These are phyloP conservation scores for Rhodotorula taiwanensis DNA, from an alignment of 768 basidiomycete species.

Conservation along the genomic window DNA sequence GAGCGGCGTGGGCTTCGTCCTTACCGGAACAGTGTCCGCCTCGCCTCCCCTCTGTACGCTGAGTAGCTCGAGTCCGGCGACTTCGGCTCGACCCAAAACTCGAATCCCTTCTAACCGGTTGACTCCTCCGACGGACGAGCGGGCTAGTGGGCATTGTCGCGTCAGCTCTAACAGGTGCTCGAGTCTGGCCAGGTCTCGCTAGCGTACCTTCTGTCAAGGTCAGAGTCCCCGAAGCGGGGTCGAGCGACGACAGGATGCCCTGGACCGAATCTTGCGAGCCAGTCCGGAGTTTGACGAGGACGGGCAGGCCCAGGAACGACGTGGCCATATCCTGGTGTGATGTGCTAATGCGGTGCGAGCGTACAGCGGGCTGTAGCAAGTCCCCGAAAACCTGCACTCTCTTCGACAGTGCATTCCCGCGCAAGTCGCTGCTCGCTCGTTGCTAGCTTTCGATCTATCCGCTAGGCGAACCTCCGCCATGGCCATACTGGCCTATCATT, in stretches of 20 bases:
- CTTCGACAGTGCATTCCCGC: too few species aligned
- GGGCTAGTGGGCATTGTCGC: not conserved
- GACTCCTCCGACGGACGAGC: not conserved
- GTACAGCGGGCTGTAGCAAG: too few species aligned
- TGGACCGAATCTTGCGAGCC: not conserved
- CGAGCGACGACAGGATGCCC: constrained; percentile 7
- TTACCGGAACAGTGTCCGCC: too few species aligned
- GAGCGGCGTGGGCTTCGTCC: too few species aligned
- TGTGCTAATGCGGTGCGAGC: too few species aligned
- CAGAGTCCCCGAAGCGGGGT: not conserved
- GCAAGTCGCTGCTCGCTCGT: too few species aligned
- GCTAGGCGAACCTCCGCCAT: too few species aligned
- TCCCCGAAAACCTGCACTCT: too few species aligned
- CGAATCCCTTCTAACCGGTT: not conserved
- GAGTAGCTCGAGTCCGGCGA: constrained; percentile 25
- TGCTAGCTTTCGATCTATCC: too few species aligned
- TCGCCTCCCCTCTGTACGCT: too few species aligned
- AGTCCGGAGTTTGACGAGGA: constrained; percentile 8
- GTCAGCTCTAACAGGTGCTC: not conserved
- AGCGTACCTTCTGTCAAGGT: constrained; percentile 6
- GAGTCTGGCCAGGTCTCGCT: not conserved
- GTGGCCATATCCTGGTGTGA: not conserved
- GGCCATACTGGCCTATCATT: too few species aligned
- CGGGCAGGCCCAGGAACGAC: constrained; percentile 19
- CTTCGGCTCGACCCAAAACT: constrained; percentile 3